Evolutionary conservation across 306 rosid genomes (phyloP).

Genomic region (Parietaria judaica): DNA sequence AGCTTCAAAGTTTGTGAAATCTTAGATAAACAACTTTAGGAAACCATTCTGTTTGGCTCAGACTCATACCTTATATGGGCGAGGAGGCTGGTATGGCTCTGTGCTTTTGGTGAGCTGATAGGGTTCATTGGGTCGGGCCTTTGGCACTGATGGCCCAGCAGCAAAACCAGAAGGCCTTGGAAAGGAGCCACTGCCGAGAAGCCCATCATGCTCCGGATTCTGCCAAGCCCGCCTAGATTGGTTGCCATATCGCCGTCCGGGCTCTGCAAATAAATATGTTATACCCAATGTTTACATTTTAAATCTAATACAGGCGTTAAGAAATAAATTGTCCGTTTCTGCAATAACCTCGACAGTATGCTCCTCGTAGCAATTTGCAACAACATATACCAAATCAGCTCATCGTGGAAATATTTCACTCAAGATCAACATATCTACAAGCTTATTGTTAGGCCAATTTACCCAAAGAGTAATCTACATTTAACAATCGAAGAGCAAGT

Average conservation of each 20-base stretch:
- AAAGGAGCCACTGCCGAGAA: constrained; percentile 96
- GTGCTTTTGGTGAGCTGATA: constrained; percentile 50
- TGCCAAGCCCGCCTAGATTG: constrained; percentile 67
- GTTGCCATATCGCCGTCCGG: constrained; percentile 58
- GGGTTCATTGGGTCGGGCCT: constrained; percentile 49
- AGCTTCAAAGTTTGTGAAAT: not conserved
- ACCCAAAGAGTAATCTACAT: no score
- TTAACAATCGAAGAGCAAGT: no score
- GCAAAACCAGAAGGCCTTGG: constrained; percentile 79
- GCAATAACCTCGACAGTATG: no score
- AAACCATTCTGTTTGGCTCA: not conserved
- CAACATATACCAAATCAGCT: no score
- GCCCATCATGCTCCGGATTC: constrained; percentile 97
- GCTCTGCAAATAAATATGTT: constrained; percentile 43
- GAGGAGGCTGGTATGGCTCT: constrained; percentile 94
- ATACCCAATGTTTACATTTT: constrained; percentile 13
- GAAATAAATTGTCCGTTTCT: no score
- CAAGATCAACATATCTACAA: no score
- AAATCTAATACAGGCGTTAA: constrained; percentile 8
- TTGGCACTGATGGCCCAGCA: constrained; percentile 54
- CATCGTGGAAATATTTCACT: no score
- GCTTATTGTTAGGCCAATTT: no score
- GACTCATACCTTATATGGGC: constrained; percentile 67
- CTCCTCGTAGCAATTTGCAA: no score
- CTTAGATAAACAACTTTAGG: not conserved